These are phyloP conservation scores for Boletus vinaceobasis DNA, from an alignment of 768 basidiomycete species.

Conservation along the genomic window DNA sequence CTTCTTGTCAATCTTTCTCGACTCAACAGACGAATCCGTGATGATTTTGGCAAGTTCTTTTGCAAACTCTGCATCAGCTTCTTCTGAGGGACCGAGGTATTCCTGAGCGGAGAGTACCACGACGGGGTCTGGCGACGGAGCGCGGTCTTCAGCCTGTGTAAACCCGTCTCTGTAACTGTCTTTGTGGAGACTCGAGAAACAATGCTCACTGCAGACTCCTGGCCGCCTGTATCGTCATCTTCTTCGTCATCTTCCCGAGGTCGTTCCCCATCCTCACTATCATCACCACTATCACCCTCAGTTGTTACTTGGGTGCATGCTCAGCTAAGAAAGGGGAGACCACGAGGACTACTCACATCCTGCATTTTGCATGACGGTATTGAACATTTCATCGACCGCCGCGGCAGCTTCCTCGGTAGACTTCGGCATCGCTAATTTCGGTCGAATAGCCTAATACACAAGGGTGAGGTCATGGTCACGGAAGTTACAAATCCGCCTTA, in stretches of 20 bases:
- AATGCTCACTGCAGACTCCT: conserved; percentile 52
- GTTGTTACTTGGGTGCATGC: conserved; percentile 26
- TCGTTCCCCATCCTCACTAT: conserved; percentile 49
- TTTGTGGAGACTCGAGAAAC: not conserved
- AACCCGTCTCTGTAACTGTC: not conserved
- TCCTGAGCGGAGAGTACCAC: conserved; percentile 72
- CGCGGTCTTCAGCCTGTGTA: conserved; percentile 55
- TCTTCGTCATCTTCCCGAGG: conserved; percentile 57
- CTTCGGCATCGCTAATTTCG: conserved; percentile 68
- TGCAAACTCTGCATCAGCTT: conserved; percentile 90
- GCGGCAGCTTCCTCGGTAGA: conserved; percentile 80
- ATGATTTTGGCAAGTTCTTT: conserved; percentile 96
- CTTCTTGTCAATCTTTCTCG: conserved; percentile 84
- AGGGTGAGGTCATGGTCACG: not conserved
- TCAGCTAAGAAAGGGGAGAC: conserved; percentile 12
- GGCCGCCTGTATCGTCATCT: conserved; percentile 49
- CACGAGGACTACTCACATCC: conserved; percentile 40
- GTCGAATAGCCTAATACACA: conserved; percentile 76
- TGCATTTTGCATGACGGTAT: conserved; percentile 55
- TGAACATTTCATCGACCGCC: conserved; percentile 90
- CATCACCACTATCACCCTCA: conserved; percentile 45
- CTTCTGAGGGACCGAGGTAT: conserved; percentile 76
- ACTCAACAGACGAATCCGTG: conserved; percentile 79
- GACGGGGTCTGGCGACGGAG: conserved; percentile 80
- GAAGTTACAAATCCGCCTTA: conserved; percentile 28